Percentiles rank a stretch among this genome's conserved stretches.
These are phyloP conservation scores for Verticillium tricorpus DNA, from an alignment of 2,329 filamentous ascomycete genomes.

Conservation along the genomic window DNA sequence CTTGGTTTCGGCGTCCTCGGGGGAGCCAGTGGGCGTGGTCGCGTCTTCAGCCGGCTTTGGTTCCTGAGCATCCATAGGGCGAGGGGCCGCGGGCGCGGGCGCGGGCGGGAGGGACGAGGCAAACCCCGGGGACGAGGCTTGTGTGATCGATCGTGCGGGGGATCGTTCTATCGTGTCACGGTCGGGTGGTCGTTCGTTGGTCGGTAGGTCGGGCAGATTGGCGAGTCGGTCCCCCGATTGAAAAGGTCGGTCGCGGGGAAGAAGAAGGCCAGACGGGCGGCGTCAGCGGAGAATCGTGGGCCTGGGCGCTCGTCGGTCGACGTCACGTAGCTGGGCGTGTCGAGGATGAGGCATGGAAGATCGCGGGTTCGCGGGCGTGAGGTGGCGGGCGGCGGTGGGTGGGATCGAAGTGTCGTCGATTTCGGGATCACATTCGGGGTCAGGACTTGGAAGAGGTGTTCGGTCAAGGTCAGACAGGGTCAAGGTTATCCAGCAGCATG, in stretches of 20 bases:
- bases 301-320: background rate
- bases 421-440: background rate
- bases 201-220: background rate
- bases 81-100: background rate
- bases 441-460: background rate
- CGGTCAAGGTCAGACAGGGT: background rate
- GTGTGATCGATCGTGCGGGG: background rate
- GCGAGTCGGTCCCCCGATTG: background rate
- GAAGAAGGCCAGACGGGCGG: background rate
- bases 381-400: background rate
- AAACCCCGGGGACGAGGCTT: background rate
- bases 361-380: background rate
- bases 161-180: background rate
- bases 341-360: background rate
- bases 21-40: background rate
- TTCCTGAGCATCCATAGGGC: conserved; percentile 3
- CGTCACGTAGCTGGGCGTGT: background rate
- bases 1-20: background rate
- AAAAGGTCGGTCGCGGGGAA: background rate
- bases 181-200: background rate
- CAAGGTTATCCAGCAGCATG: background rate
- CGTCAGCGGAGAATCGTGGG: background rate
- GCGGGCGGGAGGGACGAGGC: background rate
- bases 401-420: background rate
- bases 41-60: conserved; percentile 3